These are phyloP conservation scores for Scedosporium boydii DNA, from an alignment of 2,329 filamentous ascomycete species.

Conservation along the genomic window DNA sequence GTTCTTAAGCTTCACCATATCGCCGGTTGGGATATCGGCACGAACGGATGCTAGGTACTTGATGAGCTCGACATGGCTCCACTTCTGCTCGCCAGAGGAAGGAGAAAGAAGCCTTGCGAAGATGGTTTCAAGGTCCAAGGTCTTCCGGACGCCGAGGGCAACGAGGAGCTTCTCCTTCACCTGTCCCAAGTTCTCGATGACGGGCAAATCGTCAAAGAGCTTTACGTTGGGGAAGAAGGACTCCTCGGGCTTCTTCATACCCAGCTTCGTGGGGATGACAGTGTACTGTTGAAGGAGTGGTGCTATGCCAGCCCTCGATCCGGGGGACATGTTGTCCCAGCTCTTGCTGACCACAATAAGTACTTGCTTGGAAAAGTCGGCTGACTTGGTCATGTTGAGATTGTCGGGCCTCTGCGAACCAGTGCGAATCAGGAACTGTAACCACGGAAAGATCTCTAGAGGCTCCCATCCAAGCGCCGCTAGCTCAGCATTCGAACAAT, in stretches of 20 bases:
- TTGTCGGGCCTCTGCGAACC: slow-evolving; percentile 48
- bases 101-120: slow-evolving; percentile 73
- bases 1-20: slow-evolving; percentile 67
- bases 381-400: slow-evolving; percentile 60
- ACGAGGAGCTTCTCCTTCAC: slow-evolving; percentile 86
- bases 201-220: slow-evolving; percentile 86
- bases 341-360: slow-evolving; percentile 76
- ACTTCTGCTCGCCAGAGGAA: slow-evolving; percentile 50
- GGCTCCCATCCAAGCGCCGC: slow-evolving; percentile 79
- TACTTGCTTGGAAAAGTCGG: slow-evolving; percentile 67
- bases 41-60: slow-evolving; percentile 87
- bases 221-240: slow-evolving; percentile 92
- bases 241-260: slow-evolving; percentile 77
- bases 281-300: slow-evolving; percentile 57
- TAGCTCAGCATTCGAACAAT: slow-evolving; percentile 57
- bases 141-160: slow-evolving; percentile 84
- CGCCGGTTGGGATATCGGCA: slow-evolving; percentile 75
- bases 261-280: slow-evolving; percentile 81
- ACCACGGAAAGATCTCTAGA: slow-evolving; percentile 76
- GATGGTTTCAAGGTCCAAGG: slow-evolving; percentile 86
- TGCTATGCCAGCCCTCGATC: slow-evolving; percentile 57
- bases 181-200: slow-evolving; percentile 63
- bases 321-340: slow-evolving; percentile 66
- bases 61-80: slow-evolving; percentile 91
- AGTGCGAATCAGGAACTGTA: slow-evolving; percentile 68